Evolutionary conservation across 2,329 filamentous ascomycete species (phyloP), one percentile per base, ranked within the genome.

Genomic region (Ceratocystis huliohia): DNA sequence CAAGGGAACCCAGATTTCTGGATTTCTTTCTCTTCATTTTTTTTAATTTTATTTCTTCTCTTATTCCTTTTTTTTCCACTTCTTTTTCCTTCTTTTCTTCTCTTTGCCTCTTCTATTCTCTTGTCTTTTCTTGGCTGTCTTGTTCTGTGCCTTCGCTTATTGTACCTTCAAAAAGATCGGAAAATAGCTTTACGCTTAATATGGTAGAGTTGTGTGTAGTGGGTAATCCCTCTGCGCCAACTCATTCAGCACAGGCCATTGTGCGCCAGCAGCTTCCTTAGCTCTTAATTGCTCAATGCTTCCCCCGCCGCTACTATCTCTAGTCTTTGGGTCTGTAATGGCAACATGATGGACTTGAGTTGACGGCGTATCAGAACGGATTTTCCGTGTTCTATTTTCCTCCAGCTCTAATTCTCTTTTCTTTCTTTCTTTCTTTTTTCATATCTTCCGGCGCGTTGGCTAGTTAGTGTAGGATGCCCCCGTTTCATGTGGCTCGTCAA

Each of bases 401-500:
- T n/a, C 37, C 8, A 1, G 2, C 10, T 37, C 37, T 37, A 37
- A 13, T 37, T n/a, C 22, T 57, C 22, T 57, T 25, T 20, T 56
- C 20, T 48, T 17, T 30, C 20, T 48, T 17, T 30, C n/a, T 59
- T 30, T 59, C 53, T n/a, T 59, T n/a, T 17, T 59, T 17, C 50
- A 17, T 15, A 13, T 57, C 53, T 33, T 1, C 28, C 28, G 13
- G 28, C 53, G 17, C 8, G 5, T 20, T 37, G 8, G 37, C 25
- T 30, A 3, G n/a, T n/a, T 59, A 30, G 53, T 59, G 53, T 30
- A 59, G 28, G 53, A 17, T 33, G 28, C 8, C 53, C 37, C 10
- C 28, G 28, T 59, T 59, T 59, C 53, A 59, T 59, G 28, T 59
- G 28, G 53, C 53, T 59, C 53, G 25, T 59, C 53, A 59, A 59